A percentile compares a stretch with the other conserved stretches of the same genome.
These are phyloP conservation scores for Tulasnella sp. DNA, from an alignment of 768 basidiomycete species.

Conservation along the genomic window DNA sequence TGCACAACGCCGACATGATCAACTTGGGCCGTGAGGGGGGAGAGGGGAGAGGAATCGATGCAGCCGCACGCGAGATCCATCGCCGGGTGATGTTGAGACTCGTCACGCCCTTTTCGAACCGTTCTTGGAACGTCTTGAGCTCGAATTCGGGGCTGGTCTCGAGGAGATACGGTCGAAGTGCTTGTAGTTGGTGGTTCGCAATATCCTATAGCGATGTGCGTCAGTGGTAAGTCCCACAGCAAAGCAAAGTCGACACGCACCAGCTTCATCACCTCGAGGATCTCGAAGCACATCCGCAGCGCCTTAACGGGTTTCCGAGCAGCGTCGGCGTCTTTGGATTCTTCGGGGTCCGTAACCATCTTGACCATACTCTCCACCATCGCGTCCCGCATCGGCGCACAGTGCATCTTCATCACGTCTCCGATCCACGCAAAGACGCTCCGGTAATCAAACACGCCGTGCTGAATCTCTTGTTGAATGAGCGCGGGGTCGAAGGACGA, in stretches of 20 bases:
- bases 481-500: conserved; percentile 70
- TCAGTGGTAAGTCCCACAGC: neutral
- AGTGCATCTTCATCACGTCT: conserved; percentile 73
- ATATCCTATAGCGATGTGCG: conserved; percentile 54
- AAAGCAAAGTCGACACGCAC: conserved; percentile 36
- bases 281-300: conserved; percentile 73
- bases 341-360: conserved; percentile 31
- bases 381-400: conserved; percentile 84
- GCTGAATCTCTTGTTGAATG: conserved; percentile 69
- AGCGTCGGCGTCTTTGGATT: conserved; percentile 31
- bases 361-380: conserved; percentile 74
- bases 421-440: conserved; percentile 70
- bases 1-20: conserved; percentile 20
- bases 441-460: conserved; percentile 64
- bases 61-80: conserved; percentile 40
- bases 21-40: conserved; percentile 15
- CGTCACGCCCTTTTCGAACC: conserved; percentile 22
- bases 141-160: conserved; percentile 71
- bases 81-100: conserved; percentile 40
- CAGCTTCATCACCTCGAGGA: conserved; percentile 90
- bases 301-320: conserved; percentile 59
- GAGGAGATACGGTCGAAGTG: conserved; percentile 81
- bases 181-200: conserved; percentile 89
- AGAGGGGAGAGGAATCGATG: neutral
- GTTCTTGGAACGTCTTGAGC: conserved; percentile 57